These are phyloP conservation scores for Carex littledalei DNA, from an alignment of 176 grass and related monocot species.

Conservation along the genomic window DNA sequence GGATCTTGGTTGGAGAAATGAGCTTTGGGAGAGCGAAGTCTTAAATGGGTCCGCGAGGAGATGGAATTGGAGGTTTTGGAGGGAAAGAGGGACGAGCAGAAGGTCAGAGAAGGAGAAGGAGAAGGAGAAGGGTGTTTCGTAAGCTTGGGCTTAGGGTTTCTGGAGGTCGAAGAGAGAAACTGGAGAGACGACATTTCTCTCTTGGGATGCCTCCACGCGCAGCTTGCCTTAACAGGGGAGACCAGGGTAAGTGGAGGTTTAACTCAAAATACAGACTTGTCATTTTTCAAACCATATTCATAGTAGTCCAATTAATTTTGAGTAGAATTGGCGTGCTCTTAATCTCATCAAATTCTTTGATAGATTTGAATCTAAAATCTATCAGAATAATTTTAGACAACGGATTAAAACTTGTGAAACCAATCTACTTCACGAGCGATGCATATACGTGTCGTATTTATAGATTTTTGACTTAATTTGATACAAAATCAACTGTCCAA, in stretches of 20 bases:
- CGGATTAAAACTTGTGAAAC: too few species aligned
- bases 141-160: constrained; percentile 26
- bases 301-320: too few species aligned
- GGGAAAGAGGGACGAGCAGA: constrained; percentile 5
- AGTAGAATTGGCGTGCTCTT: too few species aligned
- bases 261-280: background rate
- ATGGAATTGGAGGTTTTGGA: constrained; percentile 21
- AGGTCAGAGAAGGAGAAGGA: constrained; percentile 7
- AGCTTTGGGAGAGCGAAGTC: background rate
- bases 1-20: constrained; percentile 21
- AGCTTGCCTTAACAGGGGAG: background rate
- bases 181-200: constrained; percentile 54
- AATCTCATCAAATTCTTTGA: too few species aligned
- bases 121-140: constrained; percentile 17
- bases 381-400: too few species aligned
- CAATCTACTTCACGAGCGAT: too few species aligned
- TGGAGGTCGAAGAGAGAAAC: constrained; percentile 53
- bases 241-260: background rate
- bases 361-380: too few species aligned
- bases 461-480: too few species aligned
- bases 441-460: too few species aligned
- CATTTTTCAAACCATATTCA: background rate
- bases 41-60: background rate
- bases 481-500: too few species aligned
- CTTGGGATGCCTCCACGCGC: background rate